Evolutionary conservation across 208 protist species (phyloP).

Genomic region (Acanthamoeba sp.): DNA sequence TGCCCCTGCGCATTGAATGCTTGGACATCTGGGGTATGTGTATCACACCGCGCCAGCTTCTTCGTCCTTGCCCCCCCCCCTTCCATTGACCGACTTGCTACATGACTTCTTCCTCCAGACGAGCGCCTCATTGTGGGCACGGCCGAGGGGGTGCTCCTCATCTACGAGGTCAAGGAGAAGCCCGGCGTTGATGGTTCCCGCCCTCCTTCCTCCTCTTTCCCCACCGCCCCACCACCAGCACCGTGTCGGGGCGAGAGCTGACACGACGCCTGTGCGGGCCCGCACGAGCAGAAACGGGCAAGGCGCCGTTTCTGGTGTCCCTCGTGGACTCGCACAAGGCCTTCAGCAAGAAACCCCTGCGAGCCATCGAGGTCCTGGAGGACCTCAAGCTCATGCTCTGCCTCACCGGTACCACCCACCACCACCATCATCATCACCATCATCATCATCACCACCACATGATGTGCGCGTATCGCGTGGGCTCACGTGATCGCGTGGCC

Average conservation of each 20-base stretch:
- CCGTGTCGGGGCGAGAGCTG: not conserved
- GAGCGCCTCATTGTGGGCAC: slow-evolving; percentile 47
- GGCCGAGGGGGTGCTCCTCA: slow-evolving; percentile 40
- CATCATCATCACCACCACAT: too few relatives aligned
- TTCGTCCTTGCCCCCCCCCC: not conserved
- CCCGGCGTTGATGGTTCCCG: not conserved
- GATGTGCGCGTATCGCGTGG: not conserved
- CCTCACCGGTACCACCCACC: slow-evolving; percentile 43
- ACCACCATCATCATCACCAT: too few relatives aligned
- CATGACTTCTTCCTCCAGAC: not conserved
- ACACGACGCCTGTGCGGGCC: not conserved
- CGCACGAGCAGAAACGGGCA: not conserved
- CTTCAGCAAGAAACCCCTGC: slow-evolving; percentile 62
- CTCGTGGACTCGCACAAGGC: slow-evolving; percentile 30
- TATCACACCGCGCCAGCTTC: too few relatives aligned
- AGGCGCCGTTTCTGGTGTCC: slow-evolving; percentile 26
- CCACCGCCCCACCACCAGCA: not conserved
- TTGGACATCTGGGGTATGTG: slow-evolving; percentile 29
- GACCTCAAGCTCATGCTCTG: slow-evolving; percentile 49
- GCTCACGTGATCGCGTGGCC: not conserved
- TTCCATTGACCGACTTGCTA: too few relatives aligned
- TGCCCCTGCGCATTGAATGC: slow-evolving; percentile 39
- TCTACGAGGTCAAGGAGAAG: slow-evolving; percentile 59
- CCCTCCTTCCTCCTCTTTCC: not conserved
- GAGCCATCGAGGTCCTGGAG: not conserved